Evolutionary conservation across 176 grass and related monocot species (phyloP).

Genomic region (Lolium perenne): DNA sequence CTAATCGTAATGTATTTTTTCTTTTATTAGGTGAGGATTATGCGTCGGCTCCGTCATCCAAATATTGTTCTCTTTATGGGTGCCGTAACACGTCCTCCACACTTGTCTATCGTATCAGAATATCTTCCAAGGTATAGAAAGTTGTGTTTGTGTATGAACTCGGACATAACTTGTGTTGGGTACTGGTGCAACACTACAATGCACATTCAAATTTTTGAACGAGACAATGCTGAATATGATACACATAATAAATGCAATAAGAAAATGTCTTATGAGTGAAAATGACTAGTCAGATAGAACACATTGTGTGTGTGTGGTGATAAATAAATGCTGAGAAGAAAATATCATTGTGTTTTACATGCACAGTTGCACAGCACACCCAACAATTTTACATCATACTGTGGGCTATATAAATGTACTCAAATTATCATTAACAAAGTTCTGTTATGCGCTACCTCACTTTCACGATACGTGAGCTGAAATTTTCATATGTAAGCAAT

Average conservation of each 20-base stretch:
- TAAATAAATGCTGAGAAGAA: constrained; percentile 6
- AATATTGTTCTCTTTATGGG: constrained; percentile 98
- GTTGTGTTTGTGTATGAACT: constrained; percentile 36
- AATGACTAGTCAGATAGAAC: constrained; percentile 8
- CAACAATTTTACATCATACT: constrained; percentile 17
- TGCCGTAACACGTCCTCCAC: constrained; percentile 89
- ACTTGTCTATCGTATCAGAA: constrained; percentile 94
- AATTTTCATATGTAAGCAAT: not conserved
- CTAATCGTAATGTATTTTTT: constrained; percentile 24
- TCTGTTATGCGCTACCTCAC: constrained; percentile 5
- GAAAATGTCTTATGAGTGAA: not conserved
- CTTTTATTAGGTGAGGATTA: constrained; percentile 79
- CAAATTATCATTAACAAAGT: constrained; percentile 18
- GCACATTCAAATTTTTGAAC: constrained; percentile 9
- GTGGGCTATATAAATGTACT: not conserved
- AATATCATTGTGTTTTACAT: not conserved
- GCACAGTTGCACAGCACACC: not conserved
- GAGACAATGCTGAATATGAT: constrained; percentile 26
- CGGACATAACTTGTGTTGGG: constrained; percentile 8
- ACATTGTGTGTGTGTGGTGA: constrained; percentile 5
- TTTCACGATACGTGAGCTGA: not conserved
- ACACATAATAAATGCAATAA: not conserved
- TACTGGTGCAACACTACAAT: not conserved
- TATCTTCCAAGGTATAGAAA: constrained; percentile 82
- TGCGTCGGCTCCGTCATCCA: constrained; percentile 86